These are phyloP conservation scores for Dioscorea dumetorum DNA, from an alignment of 106 monocot species.

Conservation along the genomic window DNA sequence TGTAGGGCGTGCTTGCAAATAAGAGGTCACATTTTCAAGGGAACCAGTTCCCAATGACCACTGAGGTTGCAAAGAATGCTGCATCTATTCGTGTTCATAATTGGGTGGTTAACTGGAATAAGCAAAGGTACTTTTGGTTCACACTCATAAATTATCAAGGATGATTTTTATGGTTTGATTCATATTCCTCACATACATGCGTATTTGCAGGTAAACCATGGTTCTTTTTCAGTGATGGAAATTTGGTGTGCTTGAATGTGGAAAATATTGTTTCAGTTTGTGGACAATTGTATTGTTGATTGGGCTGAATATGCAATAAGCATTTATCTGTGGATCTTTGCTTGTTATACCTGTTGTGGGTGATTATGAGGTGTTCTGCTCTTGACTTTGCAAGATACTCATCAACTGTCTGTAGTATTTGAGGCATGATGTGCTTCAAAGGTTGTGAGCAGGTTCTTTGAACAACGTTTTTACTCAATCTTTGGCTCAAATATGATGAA, in stretches of 20 bases:
- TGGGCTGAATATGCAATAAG: neutral
- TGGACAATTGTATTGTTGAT: neutral
- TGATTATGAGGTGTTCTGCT: conserved; percentile 2
- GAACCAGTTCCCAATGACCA: conserved; percentile 53
- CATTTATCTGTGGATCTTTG: conserved; percentile 1
- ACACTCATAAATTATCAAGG: too few relatives aligned
- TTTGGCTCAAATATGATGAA: too few relatives aligned
- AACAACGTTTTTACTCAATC: too few relatives aligned
- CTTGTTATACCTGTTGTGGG: neutral
- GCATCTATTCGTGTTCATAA: conserved; percentile 36
- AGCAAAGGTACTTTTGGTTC: conserved; percentile 33
- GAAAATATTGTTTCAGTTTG: neutral
- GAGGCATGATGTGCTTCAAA: neutral
- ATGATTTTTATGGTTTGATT: too few relatives aligned
- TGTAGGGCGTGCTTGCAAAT: conserved; percentile 67
- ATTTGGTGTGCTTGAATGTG: too few relatives aligned
- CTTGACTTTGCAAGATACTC: neutral
- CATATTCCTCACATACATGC: too few relatives aligned
- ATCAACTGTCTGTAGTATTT: neutral
- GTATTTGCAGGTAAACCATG: too few relatives aligned
- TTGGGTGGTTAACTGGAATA: conserved; percentile 31
- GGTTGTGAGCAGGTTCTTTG: too few relatives aligned
- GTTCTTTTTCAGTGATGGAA: too few relatives aligned
- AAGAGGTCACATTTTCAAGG: conserved; percentile 63
- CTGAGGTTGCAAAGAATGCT: conserved; percentile 50